Evolutionary conservation across 2,329 filamentous ascomycete species (phyloP).

Genomic region (Fusarium proliferatum): DNA sequence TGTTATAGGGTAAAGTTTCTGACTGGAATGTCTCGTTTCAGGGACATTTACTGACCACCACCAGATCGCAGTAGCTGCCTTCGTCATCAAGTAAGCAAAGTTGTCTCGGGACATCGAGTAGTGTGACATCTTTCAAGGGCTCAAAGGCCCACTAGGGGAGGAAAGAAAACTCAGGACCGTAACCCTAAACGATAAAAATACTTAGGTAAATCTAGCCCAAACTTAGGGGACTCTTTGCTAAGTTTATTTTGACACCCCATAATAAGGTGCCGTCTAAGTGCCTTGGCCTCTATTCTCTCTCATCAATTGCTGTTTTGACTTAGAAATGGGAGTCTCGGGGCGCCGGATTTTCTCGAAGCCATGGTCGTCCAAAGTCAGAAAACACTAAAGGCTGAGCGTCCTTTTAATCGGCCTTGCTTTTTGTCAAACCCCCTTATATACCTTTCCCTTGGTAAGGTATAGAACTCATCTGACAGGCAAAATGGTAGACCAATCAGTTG

Average conservation of each 20-base stretch:
- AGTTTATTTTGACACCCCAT: no score
- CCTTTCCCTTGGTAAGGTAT: neutral
- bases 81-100: neutral
- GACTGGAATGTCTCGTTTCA: neutral
- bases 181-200: no score
- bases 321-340: neutral
- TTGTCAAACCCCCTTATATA: no score
- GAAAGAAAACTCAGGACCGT: no score
- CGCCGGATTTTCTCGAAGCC: neutral
- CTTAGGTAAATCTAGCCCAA: no score
- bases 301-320: neutral
- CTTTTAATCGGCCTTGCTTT: neutral
- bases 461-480: neutral
- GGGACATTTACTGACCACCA: neutral
- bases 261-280: no score
- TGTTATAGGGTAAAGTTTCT: neutral
- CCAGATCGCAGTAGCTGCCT: neutral
- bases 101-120: neutral
- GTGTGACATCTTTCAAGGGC: no score
- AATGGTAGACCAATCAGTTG: neutral
- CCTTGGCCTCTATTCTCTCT: neutral
- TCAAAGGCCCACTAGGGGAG: neutral
- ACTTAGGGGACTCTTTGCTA: no score
- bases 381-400: neutral
- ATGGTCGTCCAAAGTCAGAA: neutral